Conservation (phyloP, 2,329 filamentous ascomycete species). For the Cercospora canescens region DNA sequence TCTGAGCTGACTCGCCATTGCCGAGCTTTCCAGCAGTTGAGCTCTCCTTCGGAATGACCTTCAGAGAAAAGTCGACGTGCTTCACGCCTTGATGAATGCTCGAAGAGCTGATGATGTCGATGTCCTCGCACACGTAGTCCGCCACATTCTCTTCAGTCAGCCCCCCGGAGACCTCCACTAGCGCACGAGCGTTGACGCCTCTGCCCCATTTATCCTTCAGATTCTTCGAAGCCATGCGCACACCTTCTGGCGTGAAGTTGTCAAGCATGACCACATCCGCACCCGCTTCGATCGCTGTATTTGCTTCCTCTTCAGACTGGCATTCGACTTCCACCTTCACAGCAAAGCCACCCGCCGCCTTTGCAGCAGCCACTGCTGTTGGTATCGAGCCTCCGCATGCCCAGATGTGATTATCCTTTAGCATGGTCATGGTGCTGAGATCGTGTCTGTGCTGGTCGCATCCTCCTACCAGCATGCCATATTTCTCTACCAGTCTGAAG, state of each 20-base stretch:
- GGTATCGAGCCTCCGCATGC: conserved; percentile 79
- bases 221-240: conserved; percentile 70
- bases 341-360: conserved; percentile 80
- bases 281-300: conserved; percentile 86
- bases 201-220: conserved; percentile 76
- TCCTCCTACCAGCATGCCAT: conserved; percentile 92
- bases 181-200: conserved; percentile 59
- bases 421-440: conserved; percentile 88
- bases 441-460: conserved; percentile 92
- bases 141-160: conserved; percentile 82
- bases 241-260: conserved; percentile 82
- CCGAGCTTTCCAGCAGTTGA: conserved; percentile 25
- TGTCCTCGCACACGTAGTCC: conserved; percentile 75
- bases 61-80: conserved; percentile 94
- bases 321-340: conserved; percentile 97
- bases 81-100: conserved; percentile 94
- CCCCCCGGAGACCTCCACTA: conserved; percentile 92
- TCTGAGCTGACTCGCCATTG: conserved; percentile 25
- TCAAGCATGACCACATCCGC: conserved; percentile 98
- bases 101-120: conserved; percentile 95
- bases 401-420: conserved; percentile 99
- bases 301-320: conserved; percentile 80
- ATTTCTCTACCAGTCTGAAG: conserved; percentile 94
- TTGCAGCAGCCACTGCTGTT: conserved; percentile 80
- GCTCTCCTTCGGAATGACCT: conserved; percentile 62